phyloP scores from a whole-genome alignment of 2,329 filamentous ascomycete species.

The Madurella fahalii region DNA sequence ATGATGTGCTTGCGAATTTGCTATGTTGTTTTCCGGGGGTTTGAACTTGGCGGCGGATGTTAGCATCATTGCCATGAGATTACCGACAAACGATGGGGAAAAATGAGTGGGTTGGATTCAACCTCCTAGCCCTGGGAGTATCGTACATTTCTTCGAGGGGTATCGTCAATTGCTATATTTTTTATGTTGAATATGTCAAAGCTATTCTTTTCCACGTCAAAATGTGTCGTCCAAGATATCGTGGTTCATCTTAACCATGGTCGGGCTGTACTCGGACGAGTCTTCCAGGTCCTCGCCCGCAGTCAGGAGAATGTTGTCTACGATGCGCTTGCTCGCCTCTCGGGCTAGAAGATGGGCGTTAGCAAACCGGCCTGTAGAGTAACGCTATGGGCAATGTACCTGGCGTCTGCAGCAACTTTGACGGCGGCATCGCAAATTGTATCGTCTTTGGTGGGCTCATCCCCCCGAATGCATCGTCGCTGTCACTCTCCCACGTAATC shows the following conservation, averaged over 20 bases:
- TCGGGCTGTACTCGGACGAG: slow-evolving; percentile 58
- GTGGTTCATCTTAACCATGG: slow-evolving; percentile 61
- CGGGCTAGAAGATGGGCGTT: slow-evolving; percentile 49
- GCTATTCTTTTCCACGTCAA: slow-evolving; percentile 29
- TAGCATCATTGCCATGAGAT: no score
- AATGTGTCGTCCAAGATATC: slow-evolving; percentile 61
- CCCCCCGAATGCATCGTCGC: slow-evolving; percentile 62
- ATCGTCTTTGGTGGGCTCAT: slow-evolving; percentile 93
- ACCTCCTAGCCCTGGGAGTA: background rate
- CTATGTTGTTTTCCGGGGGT: no score
- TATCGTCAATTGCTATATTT: background rate
- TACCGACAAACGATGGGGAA: background rate
- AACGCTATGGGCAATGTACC: slow-evolving; percentile 44
- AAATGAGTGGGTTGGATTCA: background rate
- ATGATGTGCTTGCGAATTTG: no score
- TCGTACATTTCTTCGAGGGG: background rate
- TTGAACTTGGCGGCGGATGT: no score
- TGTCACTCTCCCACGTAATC: slow-evolving; percentile 72
- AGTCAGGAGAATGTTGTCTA: slow-evolving; percentile 73
- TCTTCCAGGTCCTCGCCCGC: slow-evolving; percentile 62
- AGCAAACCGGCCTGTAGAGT: background rate
- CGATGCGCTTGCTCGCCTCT: slow-evolving; percentile 76
- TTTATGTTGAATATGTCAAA: background rate
- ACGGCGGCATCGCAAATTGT: slow-evolving; percentile 75
- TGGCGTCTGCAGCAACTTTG: slow-evolving; percentile 74